Percentiles rank a stretch among this genome's conserved stretches.
Conservation (phyloP, 495 filamentous ascomycete genomes). For the Aspergillus heteromorphus region DNA sequence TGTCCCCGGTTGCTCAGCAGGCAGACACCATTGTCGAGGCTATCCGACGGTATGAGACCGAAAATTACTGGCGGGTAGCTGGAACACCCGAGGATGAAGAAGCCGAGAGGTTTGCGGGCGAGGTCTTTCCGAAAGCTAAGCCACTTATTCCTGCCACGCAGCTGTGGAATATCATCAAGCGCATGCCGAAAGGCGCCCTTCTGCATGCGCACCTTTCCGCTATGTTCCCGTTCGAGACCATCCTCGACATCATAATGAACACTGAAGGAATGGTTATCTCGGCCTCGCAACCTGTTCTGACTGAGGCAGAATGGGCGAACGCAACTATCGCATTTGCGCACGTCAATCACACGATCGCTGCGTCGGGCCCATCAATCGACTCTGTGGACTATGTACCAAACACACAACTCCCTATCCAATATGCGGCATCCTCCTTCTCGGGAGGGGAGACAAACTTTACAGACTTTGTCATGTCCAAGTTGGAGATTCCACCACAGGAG, state of each 20-base stretch:
- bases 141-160: constrained; percentile 10
- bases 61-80: constrained; percentile 15
- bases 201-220: constrained; percentile 17
- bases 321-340: constrained; percentile 13
- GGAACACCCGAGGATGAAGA: constrained; percentile 3
- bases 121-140: constrained; percentile 14
- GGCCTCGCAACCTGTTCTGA: constrained; percentile 8
- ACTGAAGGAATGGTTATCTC: constrained; percentile 18
- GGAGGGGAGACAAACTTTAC: constrained; percentile 6
- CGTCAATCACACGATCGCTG: constrained; percentile 6
- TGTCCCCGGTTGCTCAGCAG: constrained; percentile 6
- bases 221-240: constrained; percentile 15
- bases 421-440: constrained; percentile 4
- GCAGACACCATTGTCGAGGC: constrained; percentile 12
- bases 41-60: constrained; percentile 18
- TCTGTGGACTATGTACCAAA: constrained; percentile 8
- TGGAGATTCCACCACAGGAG: constrained; percentile 2
- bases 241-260: constrained; percentile 5
- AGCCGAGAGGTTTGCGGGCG: constrained; percentile 14
- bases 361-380: background rate
- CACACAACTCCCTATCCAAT: constrained; percentile 8
- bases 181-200: constrained; percentile 20
- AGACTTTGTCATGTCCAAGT: constrained; percentile 8
- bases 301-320: background rate
- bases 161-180: constrained; percentile 14